Evolutionary conservation across 2,329 filamentous ascomycete genomes (phyloP).

Genomic region (Microdochium nivale): DNA sequence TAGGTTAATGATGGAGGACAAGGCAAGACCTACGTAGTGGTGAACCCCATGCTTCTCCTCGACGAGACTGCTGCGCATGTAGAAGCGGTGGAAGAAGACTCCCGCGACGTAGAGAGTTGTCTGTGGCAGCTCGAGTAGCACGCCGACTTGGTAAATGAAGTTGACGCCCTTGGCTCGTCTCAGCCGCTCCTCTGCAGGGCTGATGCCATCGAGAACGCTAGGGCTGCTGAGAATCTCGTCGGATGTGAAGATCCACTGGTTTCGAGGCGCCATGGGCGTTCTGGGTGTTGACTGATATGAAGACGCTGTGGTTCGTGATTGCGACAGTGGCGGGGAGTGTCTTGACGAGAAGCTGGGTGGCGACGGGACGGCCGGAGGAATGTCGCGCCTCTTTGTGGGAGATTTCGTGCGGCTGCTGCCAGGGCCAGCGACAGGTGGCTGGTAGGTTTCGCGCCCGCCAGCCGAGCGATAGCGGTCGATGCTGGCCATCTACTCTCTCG

Average conservation of each 20-base stretch:
- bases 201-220: slow-evolving; percentile 74
- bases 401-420: slow-evolving; percentile 40
- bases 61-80: slow-evolving; percentile 81
- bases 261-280: neutral
- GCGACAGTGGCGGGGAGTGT: slow-evolving; percentile 40
- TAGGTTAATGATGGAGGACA: neutral
- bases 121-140: slow-evolving; percentile 85
- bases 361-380: slow-evolving; percentile 54
- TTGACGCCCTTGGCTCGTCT: slow-evolving; percentile 87
- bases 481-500: slow-evolving; percentile 38
- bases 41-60: slow-evolving; percentile 71
- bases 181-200: slow-evolving; percentile 67
- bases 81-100: slow-evolving; percentile 92
- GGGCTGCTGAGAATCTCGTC: slow-evolving; percentile 78
- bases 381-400: slow-evolving; percentile 40
- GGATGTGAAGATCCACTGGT: slow-evolving; percentile 78
- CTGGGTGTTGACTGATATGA: neutral
- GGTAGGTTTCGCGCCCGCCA: slow-evolving; percentile 41
- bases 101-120: slow-evolving; percentile 86
- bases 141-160: slow-evolving; percentile 91
- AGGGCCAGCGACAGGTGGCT: slow-evolving; percentile 34
- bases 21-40: slow-evolving; percentile 64
- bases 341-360: slow-evolving; percentile 47
- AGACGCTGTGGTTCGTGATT: slow-evolving; percentile 31
- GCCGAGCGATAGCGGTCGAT: slow-evolving; percentile 50